A percentile compares a stretch with the other conserved stretches of the same genome.
Evolutionary conservation across 2,329 filamentous ascomycete species (phyloP).

Genomic region (Penicillium sp.): DNA sequence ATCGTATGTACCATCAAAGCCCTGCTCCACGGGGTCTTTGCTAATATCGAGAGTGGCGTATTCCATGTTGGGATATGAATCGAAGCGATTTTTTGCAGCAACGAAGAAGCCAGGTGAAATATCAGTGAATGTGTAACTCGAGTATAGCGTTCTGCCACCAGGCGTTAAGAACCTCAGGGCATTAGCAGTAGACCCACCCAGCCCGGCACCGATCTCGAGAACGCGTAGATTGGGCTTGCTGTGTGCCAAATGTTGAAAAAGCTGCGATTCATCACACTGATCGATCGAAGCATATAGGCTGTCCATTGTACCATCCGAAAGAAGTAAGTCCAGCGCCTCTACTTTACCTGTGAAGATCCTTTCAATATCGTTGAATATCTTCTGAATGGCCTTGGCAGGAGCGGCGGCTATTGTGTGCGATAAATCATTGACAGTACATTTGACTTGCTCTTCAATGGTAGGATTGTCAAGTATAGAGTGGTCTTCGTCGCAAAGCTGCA

Average conservation of each 20-base stretch:
- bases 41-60: conserved; percentile 33
- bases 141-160: conserved; percentile 14
- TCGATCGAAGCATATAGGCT: conserved; percentile 10
- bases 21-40: conserved; percentile 29
- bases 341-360: conserved; percentile 13
- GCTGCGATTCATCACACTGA: conserved; percentile 6
- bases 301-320: conserved; percentile 15
- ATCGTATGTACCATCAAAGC: conserved; percentile 32
- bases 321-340: conserved; percentile 17
- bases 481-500: not conserved
- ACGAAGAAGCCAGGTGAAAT: conserved; percentile 31
- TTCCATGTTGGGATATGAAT: conserved; percentile 22
- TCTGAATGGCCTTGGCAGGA: conserved; percentile 3
- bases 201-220: conserved; percentile 16
- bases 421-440: not conserved
- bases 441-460: not conserved
- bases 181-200: conserved; percentile 24
- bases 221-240: conserved; percentile 24
- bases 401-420: not conserved
- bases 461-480: not conserved
- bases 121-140: conserved; percentile 31
- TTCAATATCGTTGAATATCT: conserved; percentile 4
- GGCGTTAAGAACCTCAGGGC: conserved; percentile 12
- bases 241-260: conserved; percentile 18
- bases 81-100: conserved; percentile 25